These are phyloP conservation scores for Populus tomentosa DNA, from an alignment of 441 rosid genomes.

Conservation along the genomic window DNA sequence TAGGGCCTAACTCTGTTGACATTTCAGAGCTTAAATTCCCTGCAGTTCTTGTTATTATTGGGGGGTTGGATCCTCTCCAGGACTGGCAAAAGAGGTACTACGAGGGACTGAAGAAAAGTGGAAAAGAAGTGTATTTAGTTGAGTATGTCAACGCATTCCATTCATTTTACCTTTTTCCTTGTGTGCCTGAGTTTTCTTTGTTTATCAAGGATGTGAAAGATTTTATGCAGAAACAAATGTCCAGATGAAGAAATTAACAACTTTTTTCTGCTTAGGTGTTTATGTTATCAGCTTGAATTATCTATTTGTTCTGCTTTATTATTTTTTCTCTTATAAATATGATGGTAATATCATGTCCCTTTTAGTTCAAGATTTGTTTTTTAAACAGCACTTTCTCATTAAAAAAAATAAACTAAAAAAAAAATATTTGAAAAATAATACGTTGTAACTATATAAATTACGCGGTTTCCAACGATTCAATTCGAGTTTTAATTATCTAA, in stretches of 20 bases:
- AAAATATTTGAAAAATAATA: too few relatives aligned
- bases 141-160: slow-evolving; percentile 60
- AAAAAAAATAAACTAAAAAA: too few relatives aligned
- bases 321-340: too few relatives aligned
- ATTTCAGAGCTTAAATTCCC: slow-evolving; percentile 43
- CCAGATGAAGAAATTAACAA: not conserved
- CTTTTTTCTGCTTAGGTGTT: too few relatives aligned
- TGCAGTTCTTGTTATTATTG: slow-evolving; percentile 39
- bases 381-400: too few relatives aligned
- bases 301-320: too few relatives aligned
- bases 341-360: too few relatives aligned
- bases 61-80: slow-evolving; percentile 57
- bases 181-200: slow-evolving; percentile 35
- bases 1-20: slow-evolving; percentile 44
- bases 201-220: slow-evolving; percentile 39
- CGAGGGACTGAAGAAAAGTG: slow-evolving; percentile 51
- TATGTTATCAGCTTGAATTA: too few relatives aligned
- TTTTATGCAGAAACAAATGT: slow-evolving; percentile 22
- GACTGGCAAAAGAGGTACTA: slow-evolving; percentile 64
- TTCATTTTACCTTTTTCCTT: slow-evolving; percentile 55
- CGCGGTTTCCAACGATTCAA: too few relatives aligned
- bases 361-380: too few relatives aligned
- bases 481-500: too few relatives aligned
- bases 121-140: slow-evolving; percentile 40
- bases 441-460: too few relatives aligned